Evolutionary conservation across 2,329 filamentous ascomycete species (phyloP), one percentile per base, ranked within the genome.

Genomic region (Aaosphaeria arxii): DNA sequence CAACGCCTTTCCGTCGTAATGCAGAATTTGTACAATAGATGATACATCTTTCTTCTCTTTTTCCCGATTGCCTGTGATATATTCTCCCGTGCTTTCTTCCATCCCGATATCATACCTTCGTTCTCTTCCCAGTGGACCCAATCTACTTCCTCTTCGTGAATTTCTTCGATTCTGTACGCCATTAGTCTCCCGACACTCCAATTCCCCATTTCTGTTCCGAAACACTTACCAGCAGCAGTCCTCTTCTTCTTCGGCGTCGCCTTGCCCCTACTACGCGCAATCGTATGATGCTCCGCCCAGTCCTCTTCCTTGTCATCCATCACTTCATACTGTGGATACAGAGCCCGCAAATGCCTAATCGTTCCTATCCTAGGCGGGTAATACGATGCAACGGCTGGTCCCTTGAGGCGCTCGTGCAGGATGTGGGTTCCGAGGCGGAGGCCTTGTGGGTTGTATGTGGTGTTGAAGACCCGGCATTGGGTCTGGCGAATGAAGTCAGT

Each of bases 391-490:
- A 96, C 74, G 0, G 87, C 76, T 30, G 91, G 89, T n/a, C 94
- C 94, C 64, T 82, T 84, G 54, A 97, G 78, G 64, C 91, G 85
- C 71, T 96, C 88, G 64, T 91, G 89, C 51, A 99, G 79, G 69
- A 99, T 79, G 73, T 94, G 95, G 76, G 94, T 96, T 64, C 94
- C 94, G 59, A 89, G 83, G 53, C 94, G 89, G 52, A 87, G 71
- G 58, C 85, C 78, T 47, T 89, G 80, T 29, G 94, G 94, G 74
- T 99, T 99, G 78, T 85, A 97, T 45, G 86, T 91, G 44, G 88
- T 89, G 64, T 86, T 86, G 78, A 97, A 99, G 75, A 97, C 83
- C 70, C 86, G 84, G 80, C 90, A 96, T 86, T 91, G 91, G 66
- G 83, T 82, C 91, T 96, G 9, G 31, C 30, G 40, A n/a, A 11